These are phyloP conservation scores for Chytriomyces confervae DNA, from an alignment of 192 early-diverging fungal species.

Conservation along the genomic window DNA sequence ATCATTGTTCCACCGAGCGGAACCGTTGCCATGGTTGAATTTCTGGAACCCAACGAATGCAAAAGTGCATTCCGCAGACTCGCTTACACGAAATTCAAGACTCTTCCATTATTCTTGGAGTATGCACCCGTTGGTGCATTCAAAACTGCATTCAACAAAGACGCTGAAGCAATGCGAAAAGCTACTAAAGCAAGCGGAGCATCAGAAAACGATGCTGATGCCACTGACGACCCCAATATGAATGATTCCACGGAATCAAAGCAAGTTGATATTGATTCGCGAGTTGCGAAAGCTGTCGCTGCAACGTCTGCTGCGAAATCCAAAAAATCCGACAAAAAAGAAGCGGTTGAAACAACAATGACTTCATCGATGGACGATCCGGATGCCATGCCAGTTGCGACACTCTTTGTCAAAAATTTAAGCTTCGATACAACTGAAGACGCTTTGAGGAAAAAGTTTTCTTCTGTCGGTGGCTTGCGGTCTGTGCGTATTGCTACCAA, in stretches of 20 bases:
- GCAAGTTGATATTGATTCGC: slow-evolving; percentile 43
- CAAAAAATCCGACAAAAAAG: slow-evolving; percentile 46
- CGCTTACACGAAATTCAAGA: slow-evolving; percentile 92
- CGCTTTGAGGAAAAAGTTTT: slow-evolving; percentile 74
- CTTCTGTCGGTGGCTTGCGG: slow-evolving; percentile 75
- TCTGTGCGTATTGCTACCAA: slow-evolving; percentile 85
- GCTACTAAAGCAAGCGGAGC: slow-evolving; percentile 37
- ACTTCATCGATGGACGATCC: slow-evolving; percentile 52
- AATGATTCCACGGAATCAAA: slow-evolving; percentile 44
- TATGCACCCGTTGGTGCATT: slow-evolving; percentile 89
- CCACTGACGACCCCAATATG: background rate
- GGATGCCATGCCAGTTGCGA: slow-evolving; percentile 67
- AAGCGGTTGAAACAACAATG: slow-evolving; percentile 29
- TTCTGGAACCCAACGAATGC: slow-evolving; percentile 86
- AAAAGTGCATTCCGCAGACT: slow-evolving; percentile 84
- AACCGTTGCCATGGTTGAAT: slow-evolving; percentile 95
- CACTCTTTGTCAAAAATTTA: slow-evolving; percentile 96
- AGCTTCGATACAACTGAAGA: slow-evolving; percentile 89
- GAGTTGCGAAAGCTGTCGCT: slow-evolving; percentile 49
- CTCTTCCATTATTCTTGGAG: slow-evolving; percentile 90
- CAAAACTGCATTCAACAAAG: slow-evolving; percentile 60
- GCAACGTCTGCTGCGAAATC: slow-evolving; percentile 43
- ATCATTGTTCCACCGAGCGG: slow-evolving; percentile 87
- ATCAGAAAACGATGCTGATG: slow-evolving; percentile 39
- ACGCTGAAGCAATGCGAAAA: slow-evolving; percentile 40